Percentiles rank a stretch among this genome's conserved stretches.
These are phyloP conservation scores for Gaultheria prostrata DNA, from an alignment of 148 eudicot species.

Conservation along the genomic window DNA sequence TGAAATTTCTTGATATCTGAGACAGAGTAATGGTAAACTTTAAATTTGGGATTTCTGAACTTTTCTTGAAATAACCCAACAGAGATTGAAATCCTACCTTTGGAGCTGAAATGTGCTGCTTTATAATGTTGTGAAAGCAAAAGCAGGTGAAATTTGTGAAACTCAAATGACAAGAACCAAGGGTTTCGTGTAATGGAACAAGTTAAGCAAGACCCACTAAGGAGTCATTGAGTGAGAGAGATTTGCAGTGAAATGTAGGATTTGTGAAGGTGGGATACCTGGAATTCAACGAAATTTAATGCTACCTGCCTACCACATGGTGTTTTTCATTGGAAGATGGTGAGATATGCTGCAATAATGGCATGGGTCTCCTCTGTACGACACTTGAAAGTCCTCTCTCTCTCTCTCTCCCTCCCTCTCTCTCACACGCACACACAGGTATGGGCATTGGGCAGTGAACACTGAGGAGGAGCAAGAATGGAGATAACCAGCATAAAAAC, in stretches of 20 bases:
- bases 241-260: slow-evolving; percentile 6
- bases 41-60: neutral
- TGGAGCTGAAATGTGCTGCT: neutral
- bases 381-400: slow-evolving; percentile 15
- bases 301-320: slow-evolving; percentile 17
- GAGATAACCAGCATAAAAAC: neutral
- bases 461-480: neutral
- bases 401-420: slow-evolving; percentile 9
- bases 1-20: neutral
- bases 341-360: slow-evolving; percentile 19
- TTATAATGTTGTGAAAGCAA: neutral
- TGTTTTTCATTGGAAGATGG: slow-evolving; percentile 23
- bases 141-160: neutral
- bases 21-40: neutral
- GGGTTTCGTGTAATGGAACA: neutral
- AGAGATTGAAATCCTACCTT: neutral
- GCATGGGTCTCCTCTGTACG: slow-evolving; percentile 16
- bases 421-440: neutral
- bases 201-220: neutral
- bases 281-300: neutral
- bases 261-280: neutral
- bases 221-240: neutral
- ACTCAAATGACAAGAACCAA: neutral
- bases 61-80: neutral
- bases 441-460: slow-evolving; percentile 8